phyloP scores from a whole-genome alignment of 805 yeast species.

The Kodamaea jinghongensis region DNA sequence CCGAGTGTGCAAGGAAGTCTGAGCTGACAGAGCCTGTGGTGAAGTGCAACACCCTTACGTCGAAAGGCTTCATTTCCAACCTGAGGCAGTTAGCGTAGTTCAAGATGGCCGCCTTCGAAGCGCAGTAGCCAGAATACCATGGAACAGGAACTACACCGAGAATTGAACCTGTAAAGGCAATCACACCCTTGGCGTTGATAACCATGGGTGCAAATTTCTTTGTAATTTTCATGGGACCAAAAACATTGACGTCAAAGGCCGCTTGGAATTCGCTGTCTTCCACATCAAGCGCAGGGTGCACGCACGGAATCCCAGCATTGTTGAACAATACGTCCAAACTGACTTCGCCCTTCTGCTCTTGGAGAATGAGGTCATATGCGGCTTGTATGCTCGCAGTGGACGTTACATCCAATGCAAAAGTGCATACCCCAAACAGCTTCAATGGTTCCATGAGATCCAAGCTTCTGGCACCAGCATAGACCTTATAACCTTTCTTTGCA shows the following conservation, averaged over 20 bases:
- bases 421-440: conserved; percentile 40
- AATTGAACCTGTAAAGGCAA: conserved; percentile 72
- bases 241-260: conserved; percentile 63
- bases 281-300: conserved; percentile 67
- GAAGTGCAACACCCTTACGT: conserved; percentile 64
- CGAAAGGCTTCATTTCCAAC: conserved; percentile 67
- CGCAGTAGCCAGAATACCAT: conserved; percentile 61
- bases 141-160: conserved; percentile 69
- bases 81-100: conserved; percentile 62
- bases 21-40: conserved; percentile 77
- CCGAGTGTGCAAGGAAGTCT: conserved; percentile 55
- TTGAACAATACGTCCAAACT: conserved; percentile 61
- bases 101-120: conserved; percentile 75
- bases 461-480: conserved; percentile 75
- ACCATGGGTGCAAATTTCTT: conserved; percentile 54
- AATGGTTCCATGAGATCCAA: conserved; percentile 55
- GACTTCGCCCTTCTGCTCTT: conserved; percentile 37
- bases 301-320: conserved; percentile 78
- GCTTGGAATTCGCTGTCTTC: conserved; percentile 49
- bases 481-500: conserved; percentile 51
- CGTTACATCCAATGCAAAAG: conserved; percentile 57
- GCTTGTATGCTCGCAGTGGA: conserved; percentile 43
- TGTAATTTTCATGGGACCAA: conserved; percentile 63
- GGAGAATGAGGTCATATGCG: conserved; percentile 43
- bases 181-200: conserved; percentile 63